phyloP scores from a whole-genome alignment of 2,329 filamentous ascomycete species.

The Alternaria hordeiaustralica region DNA sequence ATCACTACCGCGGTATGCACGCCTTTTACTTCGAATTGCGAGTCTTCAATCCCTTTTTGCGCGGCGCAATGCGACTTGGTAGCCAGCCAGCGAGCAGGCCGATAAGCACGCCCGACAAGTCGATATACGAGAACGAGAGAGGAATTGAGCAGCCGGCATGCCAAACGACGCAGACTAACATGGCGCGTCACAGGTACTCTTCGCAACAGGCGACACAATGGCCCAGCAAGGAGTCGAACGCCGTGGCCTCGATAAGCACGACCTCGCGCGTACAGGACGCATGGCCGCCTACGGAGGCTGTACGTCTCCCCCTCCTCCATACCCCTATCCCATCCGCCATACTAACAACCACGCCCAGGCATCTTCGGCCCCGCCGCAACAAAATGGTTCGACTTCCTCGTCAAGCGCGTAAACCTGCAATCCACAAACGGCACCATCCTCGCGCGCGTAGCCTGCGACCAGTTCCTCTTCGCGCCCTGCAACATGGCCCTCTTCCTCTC shows the following conservation, averaged over 20 bases:
- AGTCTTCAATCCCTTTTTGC: background rate
- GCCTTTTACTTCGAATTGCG: background rate
- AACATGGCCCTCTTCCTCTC: conserved; percentile 81
- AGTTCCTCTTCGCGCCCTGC: conserved; percentile 81
- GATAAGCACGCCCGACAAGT: background rate
- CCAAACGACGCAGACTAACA: background rate
- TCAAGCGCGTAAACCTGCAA: conserved; percentile 69
- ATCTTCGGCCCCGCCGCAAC: conserved; percentile 89
- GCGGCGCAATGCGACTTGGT: background rate
- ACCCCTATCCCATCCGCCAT: background rate
- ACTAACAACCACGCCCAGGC: conserved; percentile 51
- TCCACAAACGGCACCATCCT: conserved; percentile 72
- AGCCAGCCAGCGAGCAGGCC: background rate
- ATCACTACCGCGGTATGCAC: conserved; percentile 76
- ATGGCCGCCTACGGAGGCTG: conserved; percentile 83
- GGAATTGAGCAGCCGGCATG: background rate
- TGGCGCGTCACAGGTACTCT: conserved; percentile 68
- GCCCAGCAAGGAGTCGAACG: conserved; percentile 91
- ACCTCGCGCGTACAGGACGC: conserved; percentile 71
- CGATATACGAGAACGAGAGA: background rate
- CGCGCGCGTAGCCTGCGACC: conserved; percentile 78
- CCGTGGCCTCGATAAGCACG: conserved; percentile 76
- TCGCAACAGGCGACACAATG: conserved; percentile 87
- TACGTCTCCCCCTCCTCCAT: conserved; percentile 51
- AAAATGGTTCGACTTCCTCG: conserved; percentile 83